Evolutionary conservation across 495 filamentous ascomycete species (phyloP).

Genomic region (Neurospora sublineolata): DNA sequence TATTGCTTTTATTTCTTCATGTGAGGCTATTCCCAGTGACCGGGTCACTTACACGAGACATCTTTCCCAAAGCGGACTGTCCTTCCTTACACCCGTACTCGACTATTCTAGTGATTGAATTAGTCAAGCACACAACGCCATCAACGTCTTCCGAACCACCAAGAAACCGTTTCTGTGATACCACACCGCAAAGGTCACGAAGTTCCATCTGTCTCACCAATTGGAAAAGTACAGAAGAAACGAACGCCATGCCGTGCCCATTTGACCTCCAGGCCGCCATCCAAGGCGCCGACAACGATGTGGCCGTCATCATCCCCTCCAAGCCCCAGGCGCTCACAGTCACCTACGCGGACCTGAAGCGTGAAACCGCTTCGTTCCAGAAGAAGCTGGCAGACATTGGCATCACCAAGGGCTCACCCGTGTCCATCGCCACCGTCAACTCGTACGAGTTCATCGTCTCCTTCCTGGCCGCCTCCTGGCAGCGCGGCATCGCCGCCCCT

Average conservation of each 20-base stretch:
- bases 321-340: conserved; percentile 45
- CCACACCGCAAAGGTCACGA: neutral
- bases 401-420: conserved; percentile 48
- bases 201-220: neutral
- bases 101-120: neutral
- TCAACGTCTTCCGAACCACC: neutral
- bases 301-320: conserved; percentile 58
- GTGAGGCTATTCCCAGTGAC: neutral
- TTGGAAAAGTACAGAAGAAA: neutral
- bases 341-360: conserved; percentile 50
- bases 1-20: neutral
- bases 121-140: neutral
- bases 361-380: conserved; percentile 55
- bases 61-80: neutral
- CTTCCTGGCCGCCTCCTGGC: conserved; percentile 66
- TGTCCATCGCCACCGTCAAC: conserved; percentile 68
- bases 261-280: conserved; percentile 30
- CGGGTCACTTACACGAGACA: neutral
- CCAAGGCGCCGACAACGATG: conserved; percentile 25
- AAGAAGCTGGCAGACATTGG: conserved; percentile 59
- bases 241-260: neutral
- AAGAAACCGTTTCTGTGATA: conserved; percentile 3
- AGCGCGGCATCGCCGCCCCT: conserved; percentile 68
- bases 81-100: neutral
- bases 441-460: conserved; percentile 73